A percentile compares a stretch with the other conserved stretches of the same genome.
phyloP scores from a whole-genome alignment of 2,329 filamentous ascomycete genomes.

The Xylariaceae sp. region DNA sequence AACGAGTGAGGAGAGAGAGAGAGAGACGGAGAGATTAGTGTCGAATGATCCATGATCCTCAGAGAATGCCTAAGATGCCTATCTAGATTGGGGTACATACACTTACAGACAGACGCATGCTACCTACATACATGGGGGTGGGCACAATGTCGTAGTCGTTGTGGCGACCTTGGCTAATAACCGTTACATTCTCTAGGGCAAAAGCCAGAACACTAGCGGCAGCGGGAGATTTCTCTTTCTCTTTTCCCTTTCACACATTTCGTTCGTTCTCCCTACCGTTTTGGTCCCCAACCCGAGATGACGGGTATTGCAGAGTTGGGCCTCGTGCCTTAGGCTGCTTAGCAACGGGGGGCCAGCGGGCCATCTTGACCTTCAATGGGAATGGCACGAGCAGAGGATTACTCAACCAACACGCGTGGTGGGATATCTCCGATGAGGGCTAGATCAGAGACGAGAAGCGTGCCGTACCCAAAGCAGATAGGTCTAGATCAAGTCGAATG shows the following conservation, averaged over 20 bases:
- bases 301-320: neutral
- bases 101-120: neutral
- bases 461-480: too few relatives aligned
- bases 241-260: neutral
- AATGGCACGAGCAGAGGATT: too few relatives aligned
- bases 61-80: neutral
- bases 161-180: conserved; percentile 6
- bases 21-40: neutral
- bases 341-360: neutral
- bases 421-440: neutral
- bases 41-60: neutral
- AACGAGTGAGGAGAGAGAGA: neutral
- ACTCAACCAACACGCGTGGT: neutral
- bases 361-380: too few relatives aligned
- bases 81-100: neutral
- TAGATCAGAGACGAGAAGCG: neutral
- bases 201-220: conserved; percentile 1
- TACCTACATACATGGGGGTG: neutral
- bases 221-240: neutral
- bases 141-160: conserved; percentile 3
- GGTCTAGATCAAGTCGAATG: too few relatives aligned
- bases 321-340: neutral
- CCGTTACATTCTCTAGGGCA: conserved; percentile 3
- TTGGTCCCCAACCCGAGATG: neutral
- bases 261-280: neutral